Evolutionary conservation across 345 rosid species (phyloP), one percentile per base, ranked within the genome.

Genomic region (Anastatica hierochuntica): DNA sequence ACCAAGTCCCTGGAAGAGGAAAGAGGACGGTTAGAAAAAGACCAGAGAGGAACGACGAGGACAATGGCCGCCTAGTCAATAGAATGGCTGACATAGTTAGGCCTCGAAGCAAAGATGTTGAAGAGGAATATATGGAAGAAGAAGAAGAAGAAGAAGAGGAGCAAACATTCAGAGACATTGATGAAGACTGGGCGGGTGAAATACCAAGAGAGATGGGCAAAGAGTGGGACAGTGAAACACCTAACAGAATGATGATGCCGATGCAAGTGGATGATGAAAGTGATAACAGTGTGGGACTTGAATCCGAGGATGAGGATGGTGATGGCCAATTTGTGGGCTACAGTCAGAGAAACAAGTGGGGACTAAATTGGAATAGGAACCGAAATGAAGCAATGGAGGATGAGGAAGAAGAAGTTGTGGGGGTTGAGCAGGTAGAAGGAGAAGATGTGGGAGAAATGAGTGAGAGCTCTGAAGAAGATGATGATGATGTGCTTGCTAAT

Each of bases 11-110:
- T 47, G 80, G 81, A 52, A 73, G 92, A 27, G 96, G 99, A 35
- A 90, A 83, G 7, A 66, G 96, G 26, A 94, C 99, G 0, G 78
- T 79, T 58, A 76, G 99, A 59, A 94, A 69, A 80, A 82, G 94
- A 69, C 72, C 79, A 14, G 97, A 79, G 41, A 82, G 74, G 72
- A 68, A 49, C 19, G 64, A 65, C 20, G 56, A 39, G 23, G 78
- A 73, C 47, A 74, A 66, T 7, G 58, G 38, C 34, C 52, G 69
- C 13, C 10, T 40, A 35, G 58, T 60, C 26, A 48, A 51, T 16
- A 62, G 68, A 49, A 62, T 48, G 62, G 29, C 64, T 35, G 27
- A 53, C 61, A 53, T 53, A 53, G 52, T 19, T 17, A 53, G 50
- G 62, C 62, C 56, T 54, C 46, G 16, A 67, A 53, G 40, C 18